Base-by-base conservation (phyloP, 352 stramenopile genomes). In the Pythium plurisporium region DNA sequence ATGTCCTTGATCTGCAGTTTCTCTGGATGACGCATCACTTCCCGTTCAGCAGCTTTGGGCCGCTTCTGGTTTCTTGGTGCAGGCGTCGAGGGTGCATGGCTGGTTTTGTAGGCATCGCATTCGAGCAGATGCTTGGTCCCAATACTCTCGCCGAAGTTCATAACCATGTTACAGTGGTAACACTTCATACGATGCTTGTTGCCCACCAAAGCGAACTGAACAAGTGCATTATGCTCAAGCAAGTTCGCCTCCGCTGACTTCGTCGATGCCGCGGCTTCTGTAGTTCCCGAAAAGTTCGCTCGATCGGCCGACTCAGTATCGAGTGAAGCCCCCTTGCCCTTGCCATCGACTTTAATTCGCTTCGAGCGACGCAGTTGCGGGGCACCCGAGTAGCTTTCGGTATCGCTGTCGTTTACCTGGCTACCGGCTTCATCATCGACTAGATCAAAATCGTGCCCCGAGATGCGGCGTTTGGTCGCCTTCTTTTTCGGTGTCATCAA, bases 401-500 rank as follows among this genome's bases (percentile, higher is more conserved):
- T 22, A 17, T 60, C 50, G 17, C 34, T 43, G 3, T 56, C 41
- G 17, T 62, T 49, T 3, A 26, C n/a, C 8, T 62, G 45, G 15
- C 42, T 50, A 2, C 20, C 30, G 8, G 40, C 38, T 19, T 49
- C 49, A 3, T 58, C 57, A 5, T 65, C 49, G 3, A 53, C 41
- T 17, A 40, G 11, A 0, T 59, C 38, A 19, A 47, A 26, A 1
- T 65, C 48, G 8, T 59, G 48, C 8, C 19, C 51, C 8, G 55
- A 50, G 14, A 59, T 49, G 8, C 57, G 57, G 26, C 57, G 57
- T 27, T 65, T 65, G 2, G 49, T 47, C 5, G 38, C 5, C 42
- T 65, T 65, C 41, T 59, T 58, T 27, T 59, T 57, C 7, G 57
- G 57, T 14, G 57, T 65, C 0, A 64, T 50, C 27, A 34, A 49